These are phyloP conservation scores for Royoungia palumana DNA, from an alignment of 768 basidiomycete species.

Conservation along the genomic window DNA sequence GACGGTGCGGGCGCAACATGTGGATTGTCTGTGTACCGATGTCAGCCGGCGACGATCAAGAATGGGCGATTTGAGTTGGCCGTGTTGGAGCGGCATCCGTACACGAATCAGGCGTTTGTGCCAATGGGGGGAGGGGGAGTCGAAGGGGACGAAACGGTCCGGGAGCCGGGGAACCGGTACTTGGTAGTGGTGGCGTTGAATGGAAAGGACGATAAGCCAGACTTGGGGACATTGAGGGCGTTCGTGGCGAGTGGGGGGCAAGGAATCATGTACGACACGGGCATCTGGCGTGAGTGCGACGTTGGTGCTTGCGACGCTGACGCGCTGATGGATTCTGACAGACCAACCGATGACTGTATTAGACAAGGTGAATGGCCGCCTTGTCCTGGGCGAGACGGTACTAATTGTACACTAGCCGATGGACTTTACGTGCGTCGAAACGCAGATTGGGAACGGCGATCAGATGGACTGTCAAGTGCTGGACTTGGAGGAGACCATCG, in stretches of 20 bases:
- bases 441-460: conserved; percentile 83
- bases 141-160: conserved; percentile 43
- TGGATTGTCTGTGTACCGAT: conserved; percentile 82
- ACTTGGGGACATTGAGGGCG: conserved; percentile 69
- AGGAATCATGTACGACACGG: conserved; percentile 80
- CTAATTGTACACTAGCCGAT: conserved; percentile 46
- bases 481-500: conserved; percentile 40
- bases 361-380: conserved; percentile 48
- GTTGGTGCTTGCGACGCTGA: neutral
- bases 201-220: conserved; percentile 71
- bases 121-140: conserved; percentile 73
- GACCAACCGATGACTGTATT: conserved; percentile 93
- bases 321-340: conserved; percentile 30
- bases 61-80: conserved; percentile 56
- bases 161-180: conserved; percentile 54
- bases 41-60: conserved; percentile 48
- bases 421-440: conserved; percentile 88
- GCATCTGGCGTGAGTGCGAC: conserved; percentile 81
- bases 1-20: conserved; percentile 50
- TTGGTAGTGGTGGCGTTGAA: conserved; percentile 86
- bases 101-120: conserved; percentile 89
- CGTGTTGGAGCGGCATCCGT: conserved; percentile 85
- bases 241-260: conserved; percentile 80
- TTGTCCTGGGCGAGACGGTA: neutral
- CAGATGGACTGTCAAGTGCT: conserved; percentile 84